Evolutionary conservation across 495 filamentous ascomycete species (phyloP).

Genomic region (Trichocladium uniseriatum): DNA sequence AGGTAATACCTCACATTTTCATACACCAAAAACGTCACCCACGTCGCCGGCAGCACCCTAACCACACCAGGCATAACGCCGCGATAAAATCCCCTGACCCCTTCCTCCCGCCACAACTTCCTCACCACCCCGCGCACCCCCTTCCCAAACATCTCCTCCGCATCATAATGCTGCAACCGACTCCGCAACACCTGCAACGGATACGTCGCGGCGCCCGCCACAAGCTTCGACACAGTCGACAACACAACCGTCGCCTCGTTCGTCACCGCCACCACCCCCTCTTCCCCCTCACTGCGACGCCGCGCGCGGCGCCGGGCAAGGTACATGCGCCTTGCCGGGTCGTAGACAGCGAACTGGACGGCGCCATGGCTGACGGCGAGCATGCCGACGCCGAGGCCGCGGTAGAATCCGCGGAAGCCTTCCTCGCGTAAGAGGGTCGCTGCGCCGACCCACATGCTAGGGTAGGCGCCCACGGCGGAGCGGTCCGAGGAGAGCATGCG

Average conservation of each 20-base stretch:
- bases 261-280: conserved; percentile 37
- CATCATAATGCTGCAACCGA: conserved; percentile 80
- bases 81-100: conserved; percentile 80
- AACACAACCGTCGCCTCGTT: conserved; percentile 71
- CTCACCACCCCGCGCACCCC: conserved; percentile 60
- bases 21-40: conserved; percentile 97
- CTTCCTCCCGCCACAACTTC: conserved; percentile 71
- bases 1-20: conserved; percentile 77
- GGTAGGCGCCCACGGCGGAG: conserved; percentile 66
- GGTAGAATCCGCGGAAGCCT: conserved; percentile 70
- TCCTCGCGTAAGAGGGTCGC: conserved; percentile 54
- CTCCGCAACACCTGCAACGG: conserved; percentile 88
- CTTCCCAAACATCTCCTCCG: conserved; percentile 54
- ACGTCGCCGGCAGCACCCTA: conserved; percentile 85
- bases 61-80: conserved; percentile 81
- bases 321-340: conserved; percentile 61
- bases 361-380: conserved; percentile 93
- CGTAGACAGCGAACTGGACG: conserved; percentile 93
- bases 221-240: conserved; percentile 73
- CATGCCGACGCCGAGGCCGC: conserved; percentile 70
- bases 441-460: conserved; percentile 60
- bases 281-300: conserved; percentile 5
- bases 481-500: conserved; percentile 85
- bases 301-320: conserved; percentile 24
- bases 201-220: conserved; percentile 81